Conservation (phyloP, 1,284 basidiomycete species). For the Heliocybe sulcata region DNA sequence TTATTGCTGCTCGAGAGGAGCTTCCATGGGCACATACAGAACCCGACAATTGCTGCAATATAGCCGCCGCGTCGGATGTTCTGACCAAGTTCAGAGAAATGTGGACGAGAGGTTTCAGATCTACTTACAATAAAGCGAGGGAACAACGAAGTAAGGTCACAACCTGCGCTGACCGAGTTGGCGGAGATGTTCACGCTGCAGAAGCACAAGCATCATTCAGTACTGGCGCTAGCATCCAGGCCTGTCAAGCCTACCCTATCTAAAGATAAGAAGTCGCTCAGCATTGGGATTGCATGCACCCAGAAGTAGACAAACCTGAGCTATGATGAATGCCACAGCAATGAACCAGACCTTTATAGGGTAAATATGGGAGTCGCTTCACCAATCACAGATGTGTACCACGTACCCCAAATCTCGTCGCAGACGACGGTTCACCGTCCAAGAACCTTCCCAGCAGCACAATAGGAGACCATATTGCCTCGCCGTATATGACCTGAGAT, state of each 20-base stretch:
- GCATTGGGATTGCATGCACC: no score
- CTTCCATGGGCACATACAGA: conserved; percentile 78
- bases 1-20: conserved; percentile 68
- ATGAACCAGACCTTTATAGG: conserved; percentile 64
- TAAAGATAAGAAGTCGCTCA: conserved; percentile 5
- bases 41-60: conserved; percentile 67
- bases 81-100: conserved; percentile 20
- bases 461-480: conserved; percentile 76
- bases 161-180: conserved; percentile 81
- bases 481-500: conserved; percentile 73
- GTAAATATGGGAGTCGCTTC: background rate
- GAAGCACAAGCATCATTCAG: conserved; percentile 5
- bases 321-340: conserved; percentile 66
- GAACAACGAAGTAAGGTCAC: conserved; percentile 75
- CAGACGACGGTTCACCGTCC: conserved; percentile 52
- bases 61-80: conserved; percentile 88
- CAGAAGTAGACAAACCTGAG: conserved; percentile 36
- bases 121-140: conserved; percentile 67
- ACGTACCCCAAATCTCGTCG: conserved; percentile 58
- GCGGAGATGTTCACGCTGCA: conserved; percentile 73
- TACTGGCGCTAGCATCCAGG: conserved; percentile 3
- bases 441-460: conserved; percentile 66
- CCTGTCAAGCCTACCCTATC: background rate
- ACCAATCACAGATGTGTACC: conserved; percentile 1
- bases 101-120: background rate